A percentile compares a stretch with the other conserved stretches of the same genome.
These are phyloP conservation scores for Centrapalus pauciflorus DNA, from an alignment of 129 eudicot species.

Conservation along the genomic window DNA sequence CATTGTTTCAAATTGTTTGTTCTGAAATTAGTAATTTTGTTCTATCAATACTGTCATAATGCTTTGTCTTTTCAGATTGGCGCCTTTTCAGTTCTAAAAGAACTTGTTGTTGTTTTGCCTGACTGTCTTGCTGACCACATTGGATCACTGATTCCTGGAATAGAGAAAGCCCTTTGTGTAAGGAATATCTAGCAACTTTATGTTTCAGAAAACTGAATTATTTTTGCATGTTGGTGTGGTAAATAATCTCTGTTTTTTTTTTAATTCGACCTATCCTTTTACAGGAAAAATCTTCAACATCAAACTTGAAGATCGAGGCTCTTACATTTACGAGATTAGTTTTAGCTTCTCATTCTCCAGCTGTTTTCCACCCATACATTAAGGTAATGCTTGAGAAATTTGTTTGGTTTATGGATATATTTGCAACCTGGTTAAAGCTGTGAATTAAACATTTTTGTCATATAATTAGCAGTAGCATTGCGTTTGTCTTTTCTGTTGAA, in stretches of 20 bases:
- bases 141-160: conserved; percentile 94
- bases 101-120: conserved; percentile 95
- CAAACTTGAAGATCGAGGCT: conserved; percentile 96
- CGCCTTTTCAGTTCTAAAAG: conserved; percentile 92
- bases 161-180: conserved; percentile 95
- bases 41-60: not conserved
- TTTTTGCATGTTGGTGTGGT: not conserved
- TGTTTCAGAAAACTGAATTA: not conserved
- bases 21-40: not conserved
- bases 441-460: conserved; percentile 12
- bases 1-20: not conserved
- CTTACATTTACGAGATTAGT: conserved; percentile 90
- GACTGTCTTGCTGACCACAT: conserved; percentile 98
- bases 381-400: conserved; percentile 54
- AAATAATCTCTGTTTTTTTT: not conserved
- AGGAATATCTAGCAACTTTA: conserved; percentile 19
- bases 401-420: not conserved
- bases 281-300: conserved; percentile 96
- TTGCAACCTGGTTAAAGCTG: not conserved
- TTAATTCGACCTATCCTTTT: not conserved
- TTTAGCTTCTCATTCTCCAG: conserved; percentile 86
- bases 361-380: conserved; percentile 89
- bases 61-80: conserved; percentile 64
- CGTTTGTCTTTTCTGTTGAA: not conserved
- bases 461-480: not conserved